Conservation (phyloP, 306 rosid species). For the Fagus sylvatica region DNA sequence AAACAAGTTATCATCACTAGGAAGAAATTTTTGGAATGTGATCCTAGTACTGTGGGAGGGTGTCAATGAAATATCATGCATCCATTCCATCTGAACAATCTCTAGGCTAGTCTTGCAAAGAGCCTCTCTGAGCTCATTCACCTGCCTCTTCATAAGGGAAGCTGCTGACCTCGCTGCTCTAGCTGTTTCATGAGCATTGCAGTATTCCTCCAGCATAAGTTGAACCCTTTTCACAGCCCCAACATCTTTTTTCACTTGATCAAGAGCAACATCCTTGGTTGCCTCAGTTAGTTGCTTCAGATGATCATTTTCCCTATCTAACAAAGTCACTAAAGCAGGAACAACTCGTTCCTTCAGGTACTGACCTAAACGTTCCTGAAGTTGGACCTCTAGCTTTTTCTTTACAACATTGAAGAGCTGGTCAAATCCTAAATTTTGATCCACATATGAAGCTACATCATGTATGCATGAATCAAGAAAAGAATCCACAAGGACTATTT, state of each 20-base stretch:
- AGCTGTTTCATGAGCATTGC: constrained; percentile 91
- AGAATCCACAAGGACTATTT: constrained; percentile 75
- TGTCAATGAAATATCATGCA: constrained; percentile 62
- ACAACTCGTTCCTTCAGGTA: constrained; percentile 73
- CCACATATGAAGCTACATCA: constrained; percentile 82
- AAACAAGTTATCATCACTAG: constrained; percentile 64
- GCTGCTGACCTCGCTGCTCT: constrained; percentile 89
- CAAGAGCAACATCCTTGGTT: constrained; percentile 48
- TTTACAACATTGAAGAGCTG: constrained; percentile 71
- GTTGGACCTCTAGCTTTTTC: constrained; percentile 86
- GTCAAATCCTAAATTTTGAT: constrained; percentile 88
- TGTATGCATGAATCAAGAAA: constrained; percentile 83
- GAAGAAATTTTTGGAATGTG: constrained; percentile 60
- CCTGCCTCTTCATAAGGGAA: constrained; percentile 70
- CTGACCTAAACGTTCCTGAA: constrained; percentile 63
- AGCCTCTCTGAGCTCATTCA: constrained; percentile 75
- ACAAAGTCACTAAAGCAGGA: constrained; percentile 68
- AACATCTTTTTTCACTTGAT: constrained; percentile 54
- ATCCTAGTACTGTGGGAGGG: constrained; percentile 66
- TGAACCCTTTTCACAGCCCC: constrained; percentile 61
- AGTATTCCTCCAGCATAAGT: constrained; percentile 83
- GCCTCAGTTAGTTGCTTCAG: constrained; percentile 66
- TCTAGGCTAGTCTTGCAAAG: constrained; percentile 75
- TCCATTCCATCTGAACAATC: constrained; percentile 91
- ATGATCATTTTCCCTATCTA: constrained; percentile 72